phyloP scores from a whole-genome alignment of 345 rosid genomes.

The Gossypium stocksii region DNA sequence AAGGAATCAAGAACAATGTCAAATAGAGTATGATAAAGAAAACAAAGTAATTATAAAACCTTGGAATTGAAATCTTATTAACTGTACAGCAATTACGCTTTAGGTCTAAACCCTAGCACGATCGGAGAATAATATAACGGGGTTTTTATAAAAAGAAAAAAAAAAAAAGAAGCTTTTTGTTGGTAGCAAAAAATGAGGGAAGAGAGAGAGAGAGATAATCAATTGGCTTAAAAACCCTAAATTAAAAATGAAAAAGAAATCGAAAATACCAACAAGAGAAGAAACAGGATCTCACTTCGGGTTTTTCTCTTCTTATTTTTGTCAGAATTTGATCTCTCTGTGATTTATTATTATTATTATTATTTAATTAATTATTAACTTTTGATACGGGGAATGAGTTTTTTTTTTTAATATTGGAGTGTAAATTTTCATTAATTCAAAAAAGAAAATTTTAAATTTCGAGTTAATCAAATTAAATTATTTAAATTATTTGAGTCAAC shows the following conservation, averaged over 20 bases:
- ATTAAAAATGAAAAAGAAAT: background rate
- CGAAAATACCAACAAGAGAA: background rate
- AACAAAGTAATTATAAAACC: background rate
- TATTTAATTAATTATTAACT: too few relatives aligned
- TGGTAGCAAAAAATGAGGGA: background rate
- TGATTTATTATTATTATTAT: too few relatives aligned
- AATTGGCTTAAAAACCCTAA: background rate
- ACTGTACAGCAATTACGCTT: too few relatives aligned
- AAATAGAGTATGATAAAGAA: background rate
- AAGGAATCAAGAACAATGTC: background rate
- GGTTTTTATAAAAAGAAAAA: too few relatives aligned
- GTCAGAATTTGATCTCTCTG: background rate
- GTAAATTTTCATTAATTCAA: too few relatives aligned
- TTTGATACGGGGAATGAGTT: too few relatives aligned
- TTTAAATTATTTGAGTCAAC: too few relatives aligned
- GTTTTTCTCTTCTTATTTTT: too few relatives aligned
- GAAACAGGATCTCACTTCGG: background rate
- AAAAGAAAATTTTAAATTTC: too few relatives aligned
- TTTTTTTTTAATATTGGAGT: too few relatives aligned
- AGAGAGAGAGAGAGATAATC: background rate
- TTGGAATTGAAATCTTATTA: background rate
- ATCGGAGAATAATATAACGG: background rate
- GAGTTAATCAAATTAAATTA: too few relatives aligned
- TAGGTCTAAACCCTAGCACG: background rate
- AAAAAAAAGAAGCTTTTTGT: background rate